Evolutionary conservation across 768 basidiomycete genomes (phyloP), one percentile per base, ranked within the genome.

Genomic region (Boletus pseudo-olivaceus): DNA sequence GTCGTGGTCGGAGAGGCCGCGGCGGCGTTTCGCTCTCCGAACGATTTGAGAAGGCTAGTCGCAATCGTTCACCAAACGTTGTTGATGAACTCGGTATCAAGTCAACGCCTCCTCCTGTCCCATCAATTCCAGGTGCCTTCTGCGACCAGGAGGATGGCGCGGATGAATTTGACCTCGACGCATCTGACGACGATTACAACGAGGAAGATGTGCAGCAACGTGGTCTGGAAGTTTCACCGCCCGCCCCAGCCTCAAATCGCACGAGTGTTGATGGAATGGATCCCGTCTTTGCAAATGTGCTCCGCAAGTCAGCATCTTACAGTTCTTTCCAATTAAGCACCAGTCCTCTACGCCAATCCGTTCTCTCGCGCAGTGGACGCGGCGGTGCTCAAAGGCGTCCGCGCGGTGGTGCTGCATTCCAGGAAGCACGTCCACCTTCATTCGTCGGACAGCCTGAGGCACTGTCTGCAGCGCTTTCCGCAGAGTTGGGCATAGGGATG

Each of bases 251-350:
- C 9, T 85, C 84, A 4, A 87, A 88, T 61, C 77, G 85, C 34
- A 81, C 81, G 7, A 89, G 85, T 61, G 80, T 90, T 5, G 90
- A 93, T 52, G 90, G 90, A 41, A 90, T 94, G 87, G 92, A 93
- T 57, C 92, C 93, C 10, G 79, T 74, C 1, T 94, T 90, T 63
- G 90, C 90, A 49, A 89, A 88, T 55, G 78, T 91, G 14, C 81
- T 93, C 42, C 82, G 82, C 51, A 84, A 85, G 38, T 71, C 78
- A 5, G 69, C 72, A 0, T 77, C 73, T 19, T 67, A 72, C 44
- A 73, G 71, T 38, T 74, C 77, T 3, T 45, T 78, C n/a, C 69
- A 67, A 3, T 78, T 79, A 33, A 66, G 75, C 51, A 73, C 76
- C 17, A 87, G 84, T 61, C 87, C 88, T 41, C 73, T 88, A 15